Evolutionary conservation across 768 basidiomycete genomes (phyloP).

Genomic region (Piloderma croceum): DNA sequence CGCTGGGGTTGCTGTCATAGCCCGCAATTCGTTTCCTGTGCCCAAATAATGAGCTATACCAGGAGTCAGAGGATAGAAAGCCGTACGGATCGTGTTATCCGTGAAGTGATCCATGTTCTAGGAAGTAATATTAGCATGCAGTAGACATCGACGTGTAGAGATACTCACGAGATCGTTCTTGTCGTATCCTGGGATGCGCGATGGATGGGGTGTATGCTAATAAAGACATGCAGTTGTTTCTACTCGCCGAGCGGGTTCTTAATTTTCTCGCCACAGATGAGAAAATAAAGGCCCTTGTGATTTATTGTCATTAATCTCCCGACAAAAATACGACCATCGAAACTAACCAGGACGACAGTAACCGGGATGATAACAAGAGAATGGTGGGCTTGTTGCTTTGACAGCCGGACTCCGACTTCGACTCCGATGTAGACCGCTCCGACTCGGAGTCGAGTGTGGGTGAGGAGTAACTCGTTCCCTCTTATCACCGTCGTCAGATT

Average conservation of each 20-base stretch:
- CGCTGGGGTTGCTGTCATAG: constrained; percentile 53
- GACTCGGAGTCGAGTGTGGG: no score
- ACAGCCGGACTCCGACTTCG: no score
- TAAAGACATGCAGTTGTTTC: no score
- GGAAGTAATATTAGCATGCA: neutral
- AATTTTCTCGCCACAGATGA: constrained; percentile 71
- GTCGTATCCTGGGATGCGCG: constrained; percentile 57
- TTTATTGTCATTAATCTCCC: neutral
- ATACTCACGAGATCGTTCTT: constrained; percentile 60
- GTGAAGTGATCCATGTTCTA: constrained; percentile 71
- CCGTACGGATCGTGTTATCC: constrained; percentile 52
- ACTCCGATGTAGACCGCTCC: no score
- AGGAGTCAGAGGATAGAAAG: constrained; percentile 1
- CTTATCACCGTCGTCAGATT: no score
- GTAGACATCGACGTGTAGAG: neutral
- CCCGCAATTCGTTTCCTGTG: constrained; percentile 53
- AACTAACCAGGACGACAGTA: constrained; percentile 45
- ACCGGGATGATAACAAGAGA: constrained; percentile 52
- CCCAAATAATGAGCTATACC: constrained; percentile 3
- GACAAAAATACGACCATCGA: neutral
- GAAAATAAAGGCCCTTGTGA: constrained; percentile 54
- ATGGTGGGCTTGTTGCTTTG: no score
- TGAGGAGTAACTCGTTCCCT: no score
- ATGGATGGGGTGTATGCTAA: neutral
- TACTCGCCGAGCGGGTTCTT: constrained; percentile 37